Base-by-base conservation (phyloP, 2,329 filamentous ascomycete genomes). In the Coniochaeta sp. region DNA sequence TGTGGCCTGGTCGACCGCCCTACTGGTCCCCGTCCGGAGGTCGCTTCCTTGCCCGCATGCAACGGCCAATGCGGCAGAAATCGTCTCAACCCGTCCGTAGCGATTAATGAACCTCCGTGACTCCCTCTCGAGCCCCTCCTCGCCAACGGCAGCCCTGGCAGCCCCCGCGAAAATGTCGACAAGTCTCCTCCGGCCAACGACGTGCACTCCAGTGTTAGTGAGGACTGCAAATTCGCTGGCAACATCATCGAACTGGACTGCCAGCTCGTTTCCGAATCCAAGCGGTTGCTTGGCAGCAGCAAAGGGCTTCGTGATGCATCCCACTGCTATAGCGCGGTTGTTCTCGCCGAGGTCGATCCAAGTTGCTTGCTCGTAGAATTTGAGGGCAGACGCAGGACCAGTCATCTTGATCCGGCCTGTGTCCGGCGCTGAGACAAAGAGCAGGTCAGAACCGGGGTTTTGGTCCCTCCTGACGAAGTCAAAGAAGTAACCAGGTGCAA, bases 21-120 rank as follows among this genome's bases (percentile, higher is more conserved):
- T 82, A 40, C 83, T 81, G 52, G 90, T 87, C 0, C 86, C 87
- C 18, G 89, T 81, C 22, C 76, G 70, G 3, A 77, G 67, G 61
- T 96, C 92, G 24, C 87, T 85, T 9, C 91, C 92, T 65, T 97
- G 91, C 4, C 92, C 91, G 66, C 94, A 99, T 32, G 94, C 91
- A 27, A 99, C 94, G 10, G 94, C 94, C 49, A 99, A 74, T 22
- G 94, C 91, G 35, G 92, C 91, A 0, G 94, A 89, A 51, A 95
- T 85, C 0, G 89, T 94, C 67, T 99, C 94, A 3, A 86, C 85
- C 10, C 91, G 83, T 12, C 94, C 94, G 65, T 97, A 99, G 9
- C 85, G 79, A 52, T 85, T 82, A 55, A 94, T 89, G 61, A 99
- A 92, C 55, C 84, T 88, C 51, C 87, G 87, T 20, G 95, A 81